These are phyloP conservation scores for Hericium erinaceus DNA, from an alignment of 768 basidiomycete species.

Conservation along the genomic window DNA sequence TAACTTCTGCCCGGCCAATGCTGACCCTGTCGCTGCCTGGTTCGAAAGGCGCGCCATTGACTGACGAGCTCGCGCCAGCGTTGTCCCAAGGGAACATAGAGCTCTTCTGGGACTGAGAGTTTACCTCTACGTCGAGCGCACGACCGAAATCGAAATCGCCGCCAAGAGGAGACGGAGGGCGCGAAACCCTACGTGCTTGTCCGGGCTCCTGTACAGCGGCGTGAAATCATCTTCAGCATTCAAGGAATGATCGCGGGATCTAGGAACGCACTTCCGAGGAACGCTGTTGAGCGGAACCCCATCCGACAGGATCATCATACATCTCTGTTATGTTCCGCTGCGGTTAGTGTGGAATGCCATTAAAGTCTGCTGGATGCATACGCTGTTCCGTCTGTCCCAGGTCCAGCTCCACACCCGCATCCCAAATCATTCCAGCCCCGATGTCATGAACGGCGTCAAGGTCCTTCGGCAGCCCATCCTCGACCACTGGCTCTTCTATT, in stretches of 20 bases:
- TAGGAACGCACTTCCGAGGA: conserved; percentile 49
- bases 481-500: not conserved
- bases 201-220: conserved; percentile 59
- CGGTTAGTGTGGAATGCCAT: not conserved
- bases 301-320: conserved; percentile 4
- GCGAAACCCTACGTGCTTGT: conserved; percentile 68
- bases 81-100: conserved; percentile 81
- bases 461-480: not conserved
- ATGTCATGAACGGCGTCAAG: not conserved
- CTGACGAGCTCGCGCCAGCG: conserved; percentile 56
- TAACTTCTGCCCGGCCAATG: conserved; percentile 43
- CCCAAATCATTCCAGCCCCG: not conserved
- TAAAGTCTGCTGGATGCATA: not conserved
- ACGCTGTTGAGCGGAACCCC: conserved; percentile 24
- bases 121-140: conserved; percentile 26
- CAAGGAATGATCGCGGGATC: too few relatives aligned
- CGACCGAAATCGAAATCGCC: conserved; percentile 39
- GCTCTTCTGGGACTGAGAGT: conserved; percentile 52
- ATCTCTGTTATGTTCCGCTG: not conserved
- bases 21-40: conserved; percentile 34
- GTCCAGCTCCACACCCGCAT: not conserved
- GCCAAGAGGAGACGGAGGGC: conserved; percentile 40
- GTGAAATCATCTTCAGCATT: too few relatives aligned
- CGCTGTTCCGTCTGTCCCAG: not conserved
- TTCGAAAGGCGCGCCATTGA: conserved; percentile 24